These are phyloP conservation scores for Trichoderma semiorbis DNA, from an alignment of 2,329 filamentous ascomycete species.

Conservation along the genomic window DNA sequence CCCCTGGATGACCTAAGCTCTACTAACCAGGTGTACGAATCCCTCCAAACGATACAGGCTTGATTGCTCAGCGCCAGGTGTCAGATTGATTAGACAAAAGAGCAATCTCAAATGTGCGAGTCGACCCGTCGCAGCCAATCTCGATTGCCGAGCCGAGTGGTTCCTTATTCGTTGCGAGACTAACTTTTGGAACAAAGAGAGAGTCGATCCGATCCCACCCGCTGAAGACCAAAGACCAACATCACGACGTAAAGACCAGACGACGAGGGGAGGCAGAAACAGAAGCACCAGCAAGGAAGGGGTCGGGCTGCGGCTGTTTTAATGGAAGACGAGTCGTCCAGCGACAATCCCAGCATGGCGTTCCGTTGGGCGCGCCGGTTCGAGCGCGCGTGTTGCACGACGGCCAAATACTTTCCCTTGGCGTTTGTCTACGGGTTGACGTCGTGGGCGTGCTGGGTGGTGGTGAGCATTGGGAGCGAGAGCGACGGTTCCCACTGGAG, in stretches of 20 bases:
- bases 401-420: constrained; percentile 80
- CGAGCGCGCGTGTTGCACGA: constrained; percentile 80
- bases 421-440: constrained; percentile 84
- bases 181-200: background rate
- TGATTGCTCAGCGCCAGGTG: background rate
- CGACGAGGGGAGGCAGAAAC: background rate
- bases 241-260: background rate
- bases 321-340: constrained; percentile 18
- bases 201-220: background rate
- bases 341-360: constrained; percentile 39
- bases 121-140: constrained; percentile 4
- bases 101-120: constrained; percentile 15
- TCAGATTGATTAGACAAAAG: background rate
- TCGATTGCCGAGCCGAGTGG: constrained; percentile 15
- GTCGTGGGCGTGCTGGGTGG: constrained; percentile 91
- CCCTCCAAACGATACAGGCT: background rate
- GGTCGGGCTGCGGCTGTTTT: constrained; percentile 9
- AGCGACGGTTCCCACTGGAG: constrained; percentile 53
- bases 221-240: background rate
- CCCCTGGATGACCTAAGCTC: constrained; percentile 28
- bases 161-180: background rate
- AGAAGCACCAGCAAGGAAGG: background rate
- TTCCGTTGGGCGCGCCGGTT: constrained; percentile 64
- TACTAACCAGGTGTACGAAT: background rate
- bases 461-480: constrained; percentile 66